Conservation (phyloP, 2,329 filamentous ascomycete genomes). For the Ustulina deusta region DNA sequence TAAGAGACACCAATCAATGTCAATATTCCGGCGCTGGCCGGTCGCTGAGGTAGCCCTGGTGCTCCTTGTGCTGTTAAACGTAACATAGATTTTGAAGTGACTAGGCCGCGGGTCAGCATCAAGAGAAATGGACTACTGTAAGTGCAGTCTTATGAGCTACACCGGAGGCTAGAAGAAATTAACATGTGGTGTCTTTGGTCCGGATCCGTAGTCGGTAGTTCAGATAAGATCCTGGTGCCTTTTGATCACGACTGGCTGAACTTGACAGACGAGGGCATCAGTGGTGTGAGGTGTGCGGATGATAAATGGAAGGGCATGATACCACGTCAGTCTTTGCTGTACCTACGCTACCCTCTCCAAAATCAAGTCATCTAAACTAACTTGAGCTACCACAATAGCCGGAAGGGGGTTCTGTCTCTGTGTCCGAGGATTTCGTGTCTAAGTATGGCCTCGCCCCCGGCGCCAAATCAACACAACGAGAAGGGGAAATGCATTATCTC, state of each 20-base stretch:
- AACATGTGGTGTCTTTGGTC: neutral
- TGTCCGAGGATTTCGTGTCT: neutral
- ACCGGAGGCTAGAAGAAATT: neutral
- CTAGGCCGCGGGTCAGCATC: neutral
- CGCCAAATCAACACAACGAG: neutral
- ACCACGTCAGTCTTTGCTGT: neutral
- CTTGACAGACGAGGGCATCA: neutral
- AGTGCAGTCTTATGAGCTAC: neutral
- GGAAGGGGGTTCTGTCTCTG: neutral
- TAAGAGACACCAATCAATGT: neutral
- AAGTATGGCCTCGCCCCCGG: neutral
- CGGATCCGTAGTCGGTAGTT: neutral
- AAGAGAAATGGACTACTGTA: neutral
- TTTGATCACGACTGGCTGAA: constrained; percentile 3
- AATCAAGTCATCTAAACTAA: neutral
- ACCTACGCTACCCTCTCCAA: neutral
- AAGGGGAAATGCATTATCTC: constrained; percentile 4
- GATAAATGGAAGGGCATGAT: neutral
- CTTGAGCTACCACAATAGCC: neutral
- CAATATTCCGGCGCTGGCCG: neutral
- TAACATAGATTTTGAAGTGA: neutral
- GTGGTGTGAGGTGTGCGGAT: neutral
- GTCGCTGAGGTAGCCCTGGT: neutral
- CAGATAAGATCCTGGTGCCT: constrained; percentile 3
- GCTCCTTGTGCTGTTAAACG: neutral